Base-by-base conservation (phyloP, 495 filamentous ascomycete species). In the Aspergillus affinis region DNA sequence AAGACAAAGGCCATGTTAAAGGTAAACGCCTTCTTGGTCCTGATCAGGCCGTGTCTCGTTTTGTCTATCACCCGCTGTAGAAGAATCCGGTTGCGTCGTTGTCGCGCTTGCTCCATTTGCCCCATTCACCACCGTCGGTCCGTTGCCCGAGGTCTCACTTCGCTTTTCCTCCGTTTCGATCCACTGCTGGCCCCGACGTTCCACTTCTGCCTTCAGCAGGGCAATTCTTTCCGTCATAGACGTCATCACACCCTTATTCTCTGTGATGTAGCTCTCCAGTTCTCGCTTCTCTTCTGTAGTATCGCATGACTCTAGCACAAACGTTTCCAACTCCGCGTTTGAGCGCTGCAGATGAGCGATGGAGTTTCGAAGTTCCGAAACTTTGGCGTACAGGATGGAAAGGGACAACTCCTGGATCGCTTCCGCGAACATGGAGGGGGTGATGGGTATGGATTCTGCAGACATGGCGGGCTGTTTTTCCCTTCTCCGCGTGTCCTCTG, bases 341-440 rank as follows among this genome's bases (percentile, higher is more conserved):
- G 88, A 92, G 73, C 86, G 84, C 57, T 86, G 79, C 20, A 97
- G 88, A 70, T 96, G 92, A 9, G 84, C 78, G 70, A 94, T 90
- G 54, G 82, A 86, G 79, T 95, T 96, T 69, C 83, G 86, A 46
- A 97, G 78, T 70, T 96, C 92, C 63, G 85, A 81, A 62, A 86
- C 86, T 80, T 96, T 96, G 72, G 84, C 75, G 77, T 92, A 88
- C 47, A 97, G 82, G 47, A 81, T 77, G 58, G 82, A 81, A 66
- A 93, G 74, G 44, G 90, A 82, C 26, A 97, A 86, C 62, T 87
- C 84, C 63, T 81, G 72, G 60, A 97, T 81, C 15, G 92, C 92
- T 69, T 80, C 78, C 61, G 89, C 85, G 79, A 86, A 81, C 51
- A 67, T 72, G 29, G 61, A 56, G 8, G 67, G 69, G 41, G 69